Percentiles rank a stretch among this genome's conserved stretches.
Conservation (phyloP, 2,329 filamentous ascomycete species). For the Trichoderma sp. region DNA sequence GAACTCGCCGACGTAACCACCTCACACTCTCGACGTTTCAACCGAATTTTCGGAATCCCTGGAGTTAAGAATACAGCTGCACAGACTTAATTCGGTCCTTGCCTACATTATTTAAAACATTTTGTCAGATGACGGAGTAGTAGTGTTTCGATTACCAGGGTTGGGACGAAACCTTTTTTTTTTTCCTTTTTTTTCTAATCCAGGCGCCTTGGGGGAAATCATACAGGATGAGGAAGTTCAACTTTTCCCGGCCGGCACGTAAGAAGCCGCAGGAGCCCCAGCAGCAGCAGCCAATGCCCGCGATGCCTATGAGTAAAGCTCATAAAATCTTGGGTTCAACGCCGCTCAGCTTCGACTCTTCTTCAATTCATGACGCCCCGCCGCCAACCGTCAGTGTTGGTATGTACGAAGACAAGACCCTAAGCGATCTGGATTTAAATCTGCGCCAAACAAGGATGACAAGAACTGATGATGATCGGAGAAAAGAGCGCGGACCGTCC, state of each 20-base stretch:
- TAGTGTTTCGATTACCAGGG: slow-evolving; percentile 6
- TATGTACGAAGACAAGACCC: slow-evolving; percentile 44
- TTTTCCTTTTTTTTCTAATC: neutral
- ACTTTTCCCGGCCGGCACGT: slow-evolving; percentile 51
- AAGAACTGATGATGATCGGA: slow-evolving; percentile 38
- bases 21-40: neutral
- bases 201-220: neutral
- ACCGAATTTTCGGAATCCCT: neutral
- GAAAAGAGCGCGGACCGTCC: slow-evolving; percentile 49
- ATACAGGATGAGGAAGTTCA: slow-evolving; percentile 47
- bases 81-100: neutral
- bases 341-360: slow-evolving; percentile 46
- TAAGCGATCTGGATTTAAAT: slow-evolving; percentile 25
- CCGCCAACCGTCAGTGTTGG: slow-evolving; percentile 50
- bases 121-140: slow-evolving; percentile 8
- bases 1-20: neutral
- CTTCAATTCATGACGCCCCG: slow-evolving; percentile 39
- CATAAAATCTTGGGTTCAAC: slow-evolving; percentile 53
- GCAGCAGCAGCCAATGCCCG: slow-evolving; percentile 27
- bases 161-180: slow-evolving; percentile 17
- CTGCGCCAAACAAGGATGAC: slow-evolving; percentile 28
- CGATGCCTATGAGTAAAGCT: slow-evolving; percentile 51
- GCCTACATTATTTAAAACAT: neutral
- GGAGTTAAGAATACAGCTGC: neutral
- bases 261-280: slow-evolving; percentile 41